Base-by-base conservation (phyloP, 805 yeast species). In the Candida krabiensis region DNA sequence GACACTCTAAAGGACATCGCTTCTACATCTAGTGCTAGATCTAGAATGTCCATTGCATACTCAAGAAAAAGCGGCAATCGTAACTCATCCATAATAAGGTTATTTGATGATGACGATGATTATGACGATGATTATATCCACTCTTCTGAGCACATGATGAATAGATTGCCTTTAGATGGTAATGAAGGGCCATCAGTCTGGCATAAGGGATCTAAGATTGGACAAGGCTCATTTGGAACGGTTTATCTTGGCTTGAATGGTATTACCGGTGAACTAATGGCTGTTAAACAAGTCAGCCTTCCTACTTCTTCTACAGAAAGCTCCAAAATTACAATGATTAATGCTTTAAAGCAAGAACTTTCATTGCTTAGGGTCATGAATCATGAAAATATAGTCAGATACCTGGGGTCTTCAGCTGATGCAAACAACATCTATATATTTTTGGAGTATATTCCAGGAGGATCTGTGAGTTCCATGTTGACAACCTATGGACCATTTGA, bases 241-340 rank as follows among this genome's bases (percentile, higher is more conserved):
- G 99, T 93, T 2, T 90, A 84, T 46, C 66, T 93, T 25, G 99
- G 97, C 0, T 80, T 93, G 80, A 87, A 90, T 57, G 85, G 96
- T 1, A 63, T 83, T 23, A 89, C 96, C 0, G 99, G 99, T 29
- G 98, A 89, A 57, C 69, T 93, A 35, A 87, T 91, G 96, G 99
- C 98, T 1, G 96, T 93, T 14, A 93, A 93, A 56, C 96, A 90
- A 59, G 96, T 93, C 1, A 84, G 83, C 32, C 58, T 90, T 13
- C 82, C 85, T 2, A 52, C 52, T 44, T 31, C 64, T 30, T 39
- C 67, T 37, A 46, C 67, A 31, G 49, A 61, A 53, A 41, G 48
- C 16, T 57, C 59, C 8, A 56, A 58, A 44, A 52, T 34, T 35
- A 47, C 38, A 32, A 81, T 89, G 83, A 76, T 86, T 12, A 88